Evolutionary conservation across 1,284 basidiomycete genomes (phyloP), one percentile per base, ranked within the genome.

Genomic region (Bondarzewia mesenterica): DNA sequence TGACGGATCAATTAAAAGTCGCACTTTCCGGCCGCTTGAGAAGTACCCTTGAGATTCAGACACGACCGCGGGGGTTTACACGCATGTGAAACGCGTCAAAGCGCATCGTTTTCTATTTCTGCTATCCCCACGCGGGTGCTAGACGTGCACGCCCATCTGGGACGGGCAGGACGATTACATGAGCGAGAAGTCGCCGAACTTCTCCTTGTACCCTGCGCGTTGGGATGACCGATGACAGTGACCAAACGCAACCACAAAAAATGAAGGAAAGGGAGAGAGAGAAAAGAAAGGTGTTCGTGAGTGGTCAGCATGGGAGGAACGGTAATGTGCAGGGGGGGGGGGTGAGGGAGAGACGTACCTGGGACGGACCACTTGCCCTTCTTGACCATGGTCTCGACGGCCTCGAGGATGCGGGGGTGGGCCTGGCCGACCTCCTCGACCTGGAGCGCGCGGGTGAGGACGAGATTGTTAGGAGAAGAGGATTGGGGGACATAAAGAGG

Each of bases 301-400:
- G 8, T 35, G n/a, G 32, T n/a, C 10, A 35, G 8, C 8, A 10
- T n/a, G 32, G 8, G 32, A 35, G 32, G 32, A 35, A 35, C 10
- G 32, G 32, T n/a, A n/a, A n/a, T n/a, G n/a, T n/a, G n/a, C n/a
- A n/a, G n/a, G n/a, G 32, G n/a, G 32, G n/a, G n/a, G n/a, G n/a
- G n/a, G n/a, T n/a, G n/a, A 12, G 38, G 2, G 25, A 3, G 14
- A 23, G 4, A 40, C 45, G 23, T 27, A 46, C 45, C 45, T 60
- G 93, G 93, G 50, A 96, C 92, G 63, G 87, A 89, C 89, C 93
- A 99, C 76, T 98, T 98, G 70, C 96, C 96, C 77, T 99, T 96
- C 81, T 90, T 87, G 62, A 98, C 70, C 93, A 98, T 98, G 60
- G 83, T 93, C 75, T 98, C 93, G 58, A 97, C 91, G 43, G 91